Evolutionary conservation across 2,329 filamentous ascomycete genomes (phyloP).

Genomic region (Colletotrichum australisinense): DNA sequence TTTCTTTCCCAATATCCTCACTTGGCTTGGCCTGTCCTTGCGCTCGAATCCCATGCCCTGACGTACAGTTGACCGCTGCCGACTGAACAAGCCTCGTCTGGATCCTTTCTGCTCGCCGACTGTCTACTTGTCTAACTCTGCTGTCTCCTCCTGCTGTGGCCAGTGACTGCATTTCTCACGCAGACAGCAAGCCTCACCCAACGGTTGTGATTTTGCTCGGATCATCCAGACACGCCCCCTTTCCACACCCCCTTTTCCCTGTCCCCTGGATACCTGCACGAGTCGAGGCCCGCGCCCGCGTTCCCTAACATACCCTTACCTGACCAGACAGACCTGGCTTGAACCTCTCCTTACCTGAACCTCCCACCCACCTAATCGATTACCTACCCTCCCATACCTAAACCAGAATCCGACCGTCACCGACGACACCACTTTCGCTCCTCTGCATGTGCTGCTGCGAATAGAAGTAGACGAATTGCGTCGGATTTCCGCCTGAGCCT

Average conservation of each 20-base stretch:
- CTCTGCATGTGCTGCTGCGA: conserved; percentile 8
- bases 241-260: conserved; percentile 4
- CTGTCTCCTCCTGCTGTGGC: too few relatives aligned
- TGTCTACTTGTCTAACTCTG: too few relatives aligned
- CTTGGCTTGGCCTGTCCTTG: not conserved
- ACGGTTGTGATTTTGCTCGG: not conserved
- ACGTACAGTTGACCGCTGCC: not conserved
- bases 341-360: conserved; percentile 14
- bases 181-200: not conserved
- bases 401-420: conserved; percentile 4
- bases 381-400: conserved; percentile 8
- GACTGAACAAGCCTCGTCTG: not conserved
- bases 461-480: not conserved
- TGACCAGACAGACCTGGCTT: conserved; percentile 6
- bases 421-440: conserved; percentile 9
- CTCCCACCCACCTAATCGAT: conserved; percentile 12
- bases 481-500: conserved; percentile 6
- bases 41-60: not conserved
- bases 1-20: not conserved
- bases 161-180: not conserved
- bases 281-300: conserved; percentile 20
- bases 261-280: conserved; percentile 13
- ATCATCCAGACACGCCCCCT: conserved; percentile 3
- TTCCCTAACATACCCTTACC: conserved; percentile 31
- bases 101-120: not conserved